Base-by-base conservation (phyloP, 805 yeast genomes). In the Starmerella stigmatis region DNA sequence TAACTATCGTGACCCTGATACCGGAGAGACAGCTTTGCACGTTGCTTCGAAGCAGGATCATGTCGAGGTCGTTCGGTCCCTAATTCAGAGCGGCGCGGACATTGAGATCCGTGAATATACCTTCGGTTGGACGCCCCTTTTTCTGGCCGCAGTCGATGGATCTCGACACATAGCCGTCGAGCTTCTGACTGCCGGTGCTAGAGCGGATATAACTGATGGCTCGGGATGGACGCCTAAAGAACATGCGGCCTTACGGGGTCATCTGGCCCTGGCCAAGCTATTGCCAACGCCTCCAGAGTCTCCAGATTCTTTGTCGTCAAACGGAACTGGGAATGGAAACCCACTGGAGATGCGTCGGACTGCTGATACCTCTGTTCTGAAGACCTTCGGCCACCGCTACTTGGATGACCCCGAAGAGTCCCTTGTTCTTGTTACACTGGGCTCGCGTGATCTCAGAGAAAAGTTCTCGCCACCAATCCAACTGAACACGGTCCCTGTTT, bases 191-290 rank as follows among this genome's bases (percentile, higher is more conserved):
- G 58, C 69, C 34, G 77, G 76, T 17, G 81, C 86, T 5, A 65
- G 69, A 7, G 74, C 66, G 47, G 72, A 74, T 35, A 63, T 68
- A 22, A 70, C 73, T 15, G 97, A 89, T 64, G 80, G 76, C 37
- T 80, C 92, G 43, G 96, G 96, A 0, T 89, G 97, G 97, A 76
- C 86, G 16, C 95, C 97, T n/a, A 78, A 86, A 78, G 97, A 89
- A 58, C 97, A 89, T 62, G 96, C 96, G 0, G 79, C 85, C 40
- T 67, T 89, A 37, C 72, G 96, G 55, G 97, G 97, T 5, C 94
- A 86, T 60, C 65, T 88, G 47, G 71, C 67, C 2, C 74, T 85
- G 29, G 79, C 92, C 1, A 75, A 75, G 43, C 55, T 75, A 57
- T 65, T 89, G 45, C 60, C 57, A 15, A 54, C 57, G 0, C 52